Base-by-base conservation (phyloP, 345 rosid genomes). In the Melastoma malabathricum region DNA sequence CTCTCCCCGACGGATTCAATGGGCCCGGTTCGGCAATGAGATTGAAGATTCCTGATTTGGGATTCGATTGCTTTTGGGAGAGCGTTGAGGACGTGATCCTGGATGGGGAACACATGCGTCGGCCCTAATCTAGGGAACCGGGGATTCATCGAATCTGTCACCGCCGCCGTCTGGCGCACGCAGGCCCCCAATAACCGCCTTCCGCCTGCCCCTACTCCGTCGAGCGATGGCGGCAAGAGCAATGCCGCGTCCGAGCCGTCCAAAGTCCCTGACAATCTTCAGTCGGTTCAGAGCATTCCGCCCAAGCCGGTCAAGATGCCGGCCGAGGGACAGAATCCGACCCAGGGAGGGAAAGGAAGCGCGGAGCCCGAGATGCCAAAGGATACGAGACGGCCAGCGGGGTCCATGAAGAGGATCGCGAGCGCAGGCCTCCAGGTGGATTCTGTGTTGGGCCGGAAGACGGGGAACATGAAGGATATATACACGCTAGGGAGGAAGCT, bases 81-180 rank as follows among this genome's bases (percentile, higher is more conserved):
- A 46, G 56, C 50, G 65, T 14, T 57, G 41, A 68, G 68, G 64
- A 66, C 53, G 15, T 4, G 19, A 18, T 51, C 45, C 60, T 74
- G 64, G 67, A 90, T 90, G 96, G 98, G 96, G 69, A 90, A 90
- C 66, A 65, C 81, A 57, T 87, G 96, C 56, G 78, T 75, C 18
- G 98, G 96, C n/a, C 98, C 95, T 60, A 87, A 65, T 62, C 71
- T 75, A 17, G 73, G 71, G 18, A 46, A 65, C 54, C 75, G 66
- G 56, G 98, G 93, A 63, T 90, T 90, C 68, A 51, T 90, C 1
- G 79, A 81, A 64, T 76, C 84, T 51, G 93, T 90, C 59, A 76
- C 79, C 43, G 94, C 82, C 4, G 95, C 89, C 5, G 79, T 90
- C 18, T 87, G 89, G 86, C 68, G 83, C 6, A 72, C 65, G 51